Evolutionary conservation across 495 filamentous ascomycete genomes (phyloP).

Genomic region (Penicillium paradoxum): DNA sequence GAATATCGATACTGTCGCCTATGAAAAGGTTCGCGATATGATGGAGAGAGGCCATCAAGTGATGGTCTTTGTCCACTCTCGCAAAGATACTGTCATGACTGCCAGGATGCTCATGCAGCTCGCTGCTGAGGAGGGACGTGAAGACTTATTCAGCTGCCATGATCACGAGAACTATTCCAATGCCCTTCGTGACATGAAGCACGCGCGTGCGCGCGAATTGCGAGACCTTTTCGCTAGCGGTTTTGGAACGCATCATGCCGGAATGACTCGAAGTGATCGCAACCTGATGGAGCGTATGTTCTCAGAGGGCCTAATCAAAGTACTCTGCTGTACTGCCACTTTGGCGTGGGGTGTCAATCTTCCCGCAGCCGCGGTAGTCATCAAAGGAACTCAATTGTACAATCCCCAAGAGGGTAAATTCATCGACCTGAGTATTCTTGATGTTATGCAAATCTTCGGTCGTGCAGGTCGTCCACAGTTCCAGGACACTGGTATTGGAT

Average conservation of each 20-base stretch:
- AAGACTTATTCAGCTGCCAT: conserved; percentile 64
- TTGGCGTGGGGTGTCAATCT: conserved; percentile 96
- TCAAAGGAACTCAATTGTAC: conserved; percentile 96
- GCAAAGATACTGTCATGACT: conserved; percentile 87
- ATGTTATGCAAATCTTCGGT: conserved; percentile 98
- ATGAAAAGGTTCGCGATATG: conserved; percentile 96
- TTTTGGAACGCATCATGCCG: conserved; percentile 92
- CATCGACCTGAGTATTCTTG: conserved; percentile 91
- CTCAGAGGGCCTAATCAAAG: conserved; percentile 80
- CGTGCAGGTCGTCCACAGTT: conserved; percentile 97
- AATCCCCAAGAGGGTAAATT: conserved; percentile 95
- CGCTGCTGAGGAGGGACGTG: conserved; percentile 70
- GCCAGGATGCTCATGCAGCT: conserved; percentile 82
- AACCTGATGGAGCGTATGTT: conserved; percentile 93
- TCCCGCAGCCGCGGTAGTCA: conserved; percentile 87
- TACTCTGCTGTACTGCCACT: conserved; percentile 97
- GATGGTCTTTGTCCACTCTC: conserved; percentile 98
- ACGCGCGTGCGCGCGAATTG: conserved; percentile 75
- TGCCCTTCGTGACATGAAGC: conserved; percentile 75
- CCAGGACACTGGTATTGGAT: conserved; percentile 91
- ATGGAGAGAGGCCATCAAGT: conserved; percentile 81
- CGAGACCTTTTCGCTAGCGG: conserved; percentile 85
- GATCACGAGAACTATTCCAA: conserved; percentile 70
- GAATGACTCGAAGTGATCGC: conserved; percentile 86
- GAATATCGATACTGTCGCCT: conserved; percentile 78